Conservation (phyloP, 164 flowering plant species). For the grape (Vitis vinifera) region DNA sequence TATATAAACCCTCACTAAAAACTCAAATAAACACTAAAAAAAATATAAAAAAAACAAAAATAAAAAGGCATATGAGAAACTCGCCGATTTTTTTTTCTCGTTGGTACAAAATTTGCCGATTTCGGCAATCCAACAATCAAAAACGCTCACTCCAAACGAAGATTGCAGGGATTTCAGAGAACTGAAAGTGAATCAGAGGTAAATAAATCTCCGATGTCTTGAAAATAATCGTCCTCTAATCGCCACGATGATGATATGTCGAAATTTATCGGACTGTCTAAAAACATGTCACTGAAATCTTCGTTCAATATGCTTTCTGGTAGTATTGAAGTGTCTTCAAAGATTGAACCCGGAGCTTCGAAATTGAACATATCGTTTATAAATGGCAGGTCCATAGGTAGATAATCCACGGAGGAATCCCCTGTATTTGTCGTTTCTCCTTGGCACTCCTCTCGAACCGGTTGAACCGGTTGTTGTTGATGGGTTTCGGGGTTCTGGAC, state of each 20-base stretch:
- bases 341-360: slow-evolving; percentile 13
- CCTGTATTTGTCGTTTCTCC: slow-evolving; percentile 4
- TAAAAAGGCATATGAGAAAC: neutral
- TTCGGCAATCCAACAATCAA: slow-evolving; percentile 14
- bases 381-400: slow-evolving; percentile 29
- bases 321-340: slow-evolving; percentile 20
- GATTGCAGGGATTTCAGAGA: slow-evolving; percentile 6
- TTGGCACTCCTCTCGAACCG: slow-evolving; percentile 13
- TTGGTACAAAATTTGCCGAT: slow-evolving; percentile 40
- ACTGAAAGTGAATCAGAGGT: slow-evolving; percentile 33
- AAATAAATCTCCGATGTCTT: slow-evolving; percentile 39
- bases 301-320: slow-evolving; percentile 8
- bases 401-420: slow-evolving; percentile 20
- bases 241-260: slow-evolving; percentile 13
- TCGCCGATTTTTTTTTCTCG: neutral
- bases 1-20: neutral
- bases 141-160: neutral
- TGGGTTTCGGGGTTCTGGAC: slow-evolving; percentile 8
- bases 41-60: neutral
- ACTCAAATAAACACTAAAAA: neutral
- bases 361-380: slow-evolving; percentile 37
- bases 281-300: slow-evolving; percentile 26
- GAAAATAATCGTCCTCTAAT: slow-evolving; percentile 46
- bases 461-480: slow-evolving; percentile 1
- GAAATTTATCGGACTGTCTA: slow-evolving; percentile 21